These are phyloP conservation scores for Colletotrichum tanaceti DNA, from an alignment of 2,329 filamentous ascomycete species.

Conservation along the genomic window DNA sequence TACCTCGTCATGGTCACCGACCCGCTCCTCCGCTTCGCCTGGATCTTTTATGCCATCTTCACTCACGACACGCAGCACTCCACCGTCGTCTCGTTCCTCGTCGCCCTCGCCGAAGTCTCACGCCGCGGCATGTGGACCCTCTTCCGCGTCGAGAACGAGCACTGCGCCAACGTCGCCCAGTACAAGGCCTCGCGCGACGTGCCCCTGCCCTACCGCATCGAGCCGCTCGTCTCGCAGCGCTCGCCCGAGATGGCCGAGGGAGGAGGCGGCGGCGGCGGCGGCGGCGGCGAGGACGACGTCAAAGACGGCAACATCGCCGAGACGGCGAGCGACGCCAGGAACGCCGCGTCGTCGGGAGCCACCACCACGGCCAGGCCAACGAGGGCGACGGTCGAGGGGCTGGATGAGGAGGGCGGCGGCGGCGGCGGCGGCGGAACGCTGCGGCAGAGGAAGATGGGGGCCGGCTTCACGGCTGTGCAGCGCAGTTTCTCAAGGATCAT, in stretches of 20 bases:
- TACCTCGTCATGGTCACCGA: conserved; percentile 87
- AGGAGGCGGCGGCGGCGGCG: no score
- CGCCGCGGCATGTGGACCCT: conserved; percentile 91
- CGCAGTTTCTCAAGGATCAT: conserved; percentile 71
- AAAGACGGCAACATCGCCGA: conserved; percentile 23
- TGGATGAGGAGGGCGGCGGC: conserved; percentile 30
- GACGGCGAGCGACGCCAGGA: conserved; percentile 28
- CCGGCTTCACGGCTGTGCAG: conserved; percentile 40
- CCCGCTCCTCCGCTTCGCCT: conserved; percentile 88
- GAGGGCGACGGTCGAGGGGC: conserved; percentile 41
- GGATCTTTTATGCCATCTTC: conserved; percentile 94
- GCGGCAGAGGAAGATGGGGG: conserved; percentile 43
- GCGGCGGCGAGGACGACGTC: no score
- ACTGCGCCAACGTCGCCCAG: conserved; percentile 89
- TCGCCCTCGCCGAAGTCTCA: conserved; percentile 82
- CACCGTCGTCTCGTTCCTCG: conserved; percentile 81
- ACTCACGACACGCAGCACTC: conserved; percentile 84
- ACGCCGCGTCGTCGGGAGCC: conserved; percentile 3
- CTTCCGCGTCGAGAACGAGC: conserved; percentile 96
- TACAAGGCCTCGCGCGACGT: conserved; percentile 92
- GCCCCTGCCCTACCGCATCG: conserved; percentile 81
- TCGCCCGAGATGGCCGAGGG: conserved; percentile 13
- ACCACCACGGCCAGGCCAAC: conserved; percentile 24
- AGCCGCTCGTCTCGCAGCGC: conserved; percentile 57
- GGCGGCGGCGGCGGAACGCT: conserved; percentile 39